phyloP scores from a whole-genome alignment of 2,329 filamentous ascomycete species.

The Diaporthe sp. region DNA sequence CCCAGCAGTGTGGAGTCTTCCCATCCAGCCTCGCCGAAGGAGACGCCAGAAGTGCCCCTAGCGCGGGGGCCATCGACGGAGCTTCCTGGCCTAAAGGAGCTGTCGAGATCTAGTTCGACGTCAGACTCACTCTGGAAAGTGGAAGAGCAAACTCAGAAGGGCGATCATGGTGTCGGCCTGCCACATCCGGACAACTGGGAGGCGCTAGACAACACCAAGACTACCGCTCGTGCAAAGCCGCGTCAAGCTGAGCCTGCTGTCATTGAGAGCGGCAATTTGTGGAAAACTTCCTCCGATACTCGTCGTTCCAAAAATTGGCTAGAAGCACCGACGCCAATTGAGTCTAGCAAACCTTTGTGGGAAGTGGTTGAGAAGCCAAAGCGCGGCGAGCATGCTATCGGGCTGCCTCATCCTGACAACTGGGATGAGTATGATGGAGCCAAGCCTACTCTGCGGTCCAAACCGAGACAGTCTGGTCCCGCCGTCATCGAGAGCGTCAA shows the following conservation, averaged over 20 bases:
- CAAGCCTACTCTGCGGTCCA: conserved; percentile 47
- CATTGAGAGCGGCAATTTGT: conserved; percentile 55
- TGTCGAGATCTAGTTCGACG: background rate
- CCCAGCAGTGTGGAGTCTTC: conserved; percentile 7
- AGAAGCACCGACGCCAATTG: background rate
- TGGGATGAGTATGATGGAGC: conserved; percentile 53
- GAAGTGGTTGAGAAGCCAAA: conserved; percentile 7
- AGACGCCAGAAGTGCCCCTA: background rate
- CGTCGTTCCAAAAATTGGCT: conserved; percentile 1
- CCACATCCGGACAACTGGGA: conserved; percentile 58
- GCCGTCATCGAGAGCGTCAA: conserved; percentile 52
- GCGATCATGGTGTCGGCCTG: conserved; percentile 46
- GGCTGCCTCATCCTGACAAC: conserved; percentile 55
- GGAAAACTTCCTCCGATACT: background rate
- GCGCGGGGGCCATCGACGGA: background rate
- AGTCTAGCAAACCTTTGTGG: conserved; percentile 30
- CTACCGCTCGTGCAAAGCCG: conserved; percentile 48
- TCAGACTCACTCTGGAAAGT: conserved; percentile 32
- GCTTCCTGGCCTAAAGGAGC: background rate
- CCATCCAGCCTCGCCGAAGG: background rate
- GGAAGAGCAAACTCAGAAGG: conserved; percentile 7
- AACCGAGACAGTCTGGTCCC: conserved; percentile 48
- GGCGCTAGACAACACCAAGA: conserved; percentile 49
- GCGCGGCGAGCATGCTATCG: conserved; percentile 41
- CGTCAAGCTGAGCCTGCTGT: conserved; percentile 47